Conservation (phyloP, 352 stramenopile genomes). For the Pythium rishiriense region DNA sequence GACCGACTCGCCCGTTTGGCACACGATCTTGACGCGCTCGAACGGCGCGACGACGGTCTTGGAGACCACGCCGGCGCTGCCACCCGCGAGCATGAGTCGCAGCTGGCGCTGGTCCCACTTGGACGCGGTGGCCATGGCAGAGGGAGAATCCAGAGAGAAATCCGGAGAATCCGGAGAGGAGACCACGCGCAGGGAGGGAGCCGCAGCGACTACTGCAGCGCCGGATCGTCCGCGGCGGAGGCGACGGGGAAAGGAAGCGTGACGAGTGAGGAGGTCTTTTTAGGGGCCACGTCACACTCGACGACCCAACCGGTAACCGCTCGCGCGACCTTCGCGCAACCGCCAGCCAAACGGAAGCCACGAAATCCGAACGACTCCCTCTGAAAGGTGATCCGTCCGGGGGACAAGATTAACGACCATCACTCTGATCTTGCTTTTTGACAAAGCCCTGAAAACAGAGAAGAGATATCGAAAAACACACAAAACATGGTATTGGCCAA, state of each 20-base stretch:
- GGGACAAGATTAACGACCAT: conserved; percentile 4
- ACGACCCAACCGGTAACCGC: background rate
- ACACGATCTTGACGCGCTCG: conserved; percentile 87
- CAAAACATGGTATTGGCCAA: too few species aligned
- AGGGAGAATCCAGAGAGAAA: background rate
- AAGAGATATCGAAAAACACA: too few species aligned
- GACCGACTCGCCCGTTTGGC: conserved; percentile 69
- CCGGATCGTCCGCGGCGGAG: background rate
- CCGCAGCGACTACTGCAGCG: conserved; percentile 27
- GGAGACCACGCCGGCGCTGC: conserved; percentile 70
- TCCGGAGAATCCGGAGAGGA: background rate
- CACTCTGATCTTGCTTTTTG: conserved; percentile 13
- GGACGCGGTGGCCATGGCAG: too few species aligned
- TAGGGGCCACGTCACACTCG: conserved; percentile 23
- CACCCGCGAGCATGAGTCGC: conserved; percentile 67
- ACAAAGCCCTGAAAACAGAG: too few species aligned
- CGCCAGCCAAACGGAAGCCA: background rate
- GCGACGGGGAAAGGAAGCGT: too few species aligned
- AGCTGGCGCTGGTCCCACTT: conserved; percentile 63
- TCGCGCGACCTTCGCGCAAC: conserved; percentile 32
- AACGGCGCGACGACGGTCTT: conserved; percentile 84
- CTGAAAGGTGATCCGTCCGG: background rate
- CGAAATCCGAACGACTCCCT: conserved; percentile 3
- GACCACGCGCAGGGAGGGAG: too few species aligned
- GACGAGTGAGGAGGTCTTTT: too few species aligned